Evolutionary conservation across 1,139 yeast species (phyloP).

Genomic region (Pneumocystis canis): DNA sequence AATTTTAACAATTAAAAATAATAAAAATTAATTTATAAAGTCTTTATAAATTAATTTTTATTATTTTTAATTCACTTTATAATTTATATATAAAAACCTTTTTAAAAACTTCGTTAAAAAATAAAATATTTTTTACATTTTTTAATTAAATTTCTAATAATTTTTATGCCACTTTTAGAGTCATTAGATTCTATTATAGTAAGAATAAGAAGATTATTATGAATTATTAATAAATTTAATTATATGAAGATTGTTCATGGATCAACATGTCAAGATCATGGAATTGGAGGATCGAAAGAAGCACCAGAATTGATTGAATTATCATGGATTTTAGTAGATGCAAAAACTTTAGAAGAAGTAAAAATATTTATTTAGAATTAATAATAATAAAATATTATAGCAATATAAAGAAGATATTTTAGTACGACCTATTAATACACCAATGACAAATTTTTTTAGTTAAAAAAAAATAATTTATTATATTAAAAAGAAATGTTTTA

Average conservation of each 20-base stretch:
- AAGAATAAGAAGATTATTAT: too few relatives aligned
- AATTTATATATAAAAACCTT: neutral
- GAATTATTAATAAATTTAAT: too few relatives aligned
- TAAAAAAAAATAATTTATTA: conserved; percentile 8
- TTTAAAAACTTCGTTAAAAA: neutral
- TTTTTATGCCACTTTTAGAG: conserved; percentile 1
- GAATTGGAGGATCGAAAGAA: conserved; percentile 45
- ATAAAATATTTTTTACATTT: too few relatives aligned
- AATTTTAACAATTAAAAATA: too few relatives aligned
- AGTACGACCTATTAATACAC: conserved; percentile 52
- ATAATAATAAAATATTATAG: conserved; percentile 6
- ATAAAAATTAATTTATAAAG: too few relatives aligned
- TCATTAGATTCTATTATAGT: conserved; percentile 28
- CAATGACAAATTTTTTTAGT: conserved; percentile 48
- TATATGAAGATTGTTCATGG: neutral
- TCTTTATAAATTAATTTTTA: too few relatives aligned
- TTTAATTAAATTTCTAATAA: neutral
- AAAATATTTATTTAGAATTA: conserved; percentile 1
- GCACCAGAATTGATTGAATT: conserved; percentile 52
- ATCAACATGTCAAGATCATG: conserved; percentile 41
- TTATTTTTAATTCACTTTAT: too few relatives aligned
- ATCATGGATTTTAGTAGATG: conserved; percentile 44
- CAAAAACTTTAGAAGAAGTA: conserved; percentile 23
- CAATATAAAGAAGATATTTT: conserved; percentile 32
- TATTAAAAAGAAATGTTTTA: neutral